A percentile compares a stretch with the other conserved stretches of the same genome.
Evolutionary conservation across 116 monocot species (phyloP).

Genomic region (Cymodocea nodosa): DNA sequence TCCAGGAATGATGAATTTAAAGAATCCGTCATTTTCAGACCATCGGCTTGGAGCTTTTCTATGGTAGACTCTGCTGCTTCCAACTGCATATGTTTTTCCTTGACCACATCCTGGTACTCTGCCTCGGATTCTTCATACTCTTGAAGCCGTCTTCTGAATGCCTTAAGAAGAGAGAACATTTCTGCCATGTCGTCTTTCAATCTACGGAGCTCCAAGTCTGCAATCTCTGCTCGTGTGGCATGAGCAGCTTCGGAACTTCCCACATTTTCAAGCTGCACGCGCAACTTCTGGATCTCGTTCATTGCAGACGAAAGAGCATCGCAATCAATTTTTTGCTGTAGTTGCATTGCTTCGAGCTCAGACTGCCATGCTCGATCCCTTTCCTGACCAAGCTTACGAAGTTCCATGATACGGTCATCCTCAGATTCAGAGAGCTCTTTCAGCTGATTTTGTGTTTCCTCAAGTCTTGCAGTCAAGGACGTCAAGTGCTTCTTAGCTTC

Average conservation of each 20-base stretch:
- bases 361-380: conserved; percentile 76
- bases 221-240: conserved; percentile 20
- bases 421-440: conserved; percentile 56
- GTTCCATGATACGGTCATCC: conserved; percentile 50
- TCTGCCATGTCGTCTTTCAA: conserved; percentile 49
- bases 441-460: conserved; percentile 52
- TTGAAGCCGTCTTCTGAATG: conserved; percentile 22
- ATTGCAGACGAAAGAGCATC: conserved; percentile 35
- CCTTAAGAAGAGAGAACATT: conserved; percentile 29
- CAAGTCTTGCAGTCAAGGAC: conserved; percentile 25
- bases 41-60: conserved; percentile 29
- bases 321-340: conserved; percentile 43
- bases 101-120: conserved; percentile 28
- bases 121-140: conserved; percentile 36
- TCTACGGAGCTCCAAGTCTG: conserved; percentile 22
- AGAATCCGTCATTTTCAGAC: conserved; percentile 23
- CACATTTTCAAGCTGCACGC: conserved; percentile 46
- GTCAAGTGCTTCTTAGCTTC: conserved; percentile 41
- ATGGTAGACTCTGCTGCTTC: conserved; percentile 41
- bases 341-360: conserved; percentile 66
- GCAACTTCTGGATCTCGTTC: conserved; percentile 69
- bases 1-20: conserved; percentile 21
- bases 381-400: conserved; percentile 63
- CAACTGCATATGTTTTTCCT: conserved; percentile 34
- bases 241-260: conserved; percentile 28